Conservation (phyloP, 2,329 filamentous ascomycete genomes). For the Teratosphaeria gauchensis region DNA sequence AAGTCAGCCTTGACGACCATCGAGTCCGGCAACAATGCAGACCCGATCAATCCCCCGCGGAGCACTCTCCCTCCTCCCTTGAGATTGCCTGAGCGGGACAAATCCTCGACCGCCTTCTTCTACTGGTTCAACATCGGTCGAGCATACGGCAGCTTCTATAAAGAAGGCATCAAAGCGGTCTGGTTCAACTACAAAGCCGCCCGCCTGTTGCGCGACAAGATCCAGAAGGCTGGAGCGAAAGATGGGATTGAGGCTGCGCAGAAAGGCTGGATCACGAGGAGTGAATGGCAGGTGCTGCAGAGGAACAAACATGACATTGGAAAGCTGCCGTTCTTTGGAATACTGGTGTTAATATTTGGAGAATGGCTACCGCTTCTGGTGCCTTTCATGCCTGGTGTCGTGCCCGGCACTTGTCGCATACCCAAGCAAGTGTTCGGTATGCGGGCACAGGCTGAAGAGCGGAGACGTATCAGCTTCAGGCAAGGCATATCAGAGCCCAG, state of each 20-base stretch:
- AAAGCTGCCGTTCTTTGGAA: slow-evolving; percentile 67
- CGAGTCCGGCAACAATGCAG: slow-evolving; percentile 32
- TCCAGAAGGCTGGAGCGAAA: slow-evolving; percentile 22
- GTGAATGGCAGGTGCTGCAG: slow-evolving; percentile 59
- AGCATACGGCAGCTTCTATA: slow-evolving; percentile 79
- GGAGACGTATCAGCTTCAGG: slow-evolving; percentile 43
- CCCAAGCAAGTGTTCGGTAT: slow-evolving; percentile 62
- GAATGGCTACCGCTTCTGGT: slow-evolving; percentile 81
- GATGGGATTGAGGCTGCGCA: slow-evolving; percentile 5
- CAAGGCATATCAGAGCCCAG: slow-evolving; percentile 58
- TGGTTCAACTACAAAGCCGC: slow-evolving; percentile 52
- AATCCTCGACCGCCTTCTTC: slow-evolving; percentile 35
- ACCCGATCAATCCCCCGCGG: slow-evolving; percentile 57
- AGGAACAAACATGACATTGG: slow-evolving; percentile 62
- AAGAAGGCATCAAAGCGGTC: slow-evolving; percentile 67
- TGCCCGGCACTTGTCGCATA: slow-evolving; percentile 75
- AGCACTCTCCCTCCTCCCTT: slow-evolving; percentile 66
- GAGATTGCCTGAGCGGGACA: slow-evolving; percentile 47
- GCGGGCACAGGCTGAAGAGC: slow-evolving; percentile 43
- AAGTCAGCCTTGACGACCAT: slow-evolving; percentile 5
- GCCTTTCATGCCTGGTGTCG: slow-evolving; percentile 57
- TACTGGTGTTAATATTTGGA: slow-evolving; percentile 68
- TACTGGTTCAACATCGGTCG: slow-evolving; percentile 58
- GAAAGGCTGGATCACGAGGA: slow-evolving; percentile 42
- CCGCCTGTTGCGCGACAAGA: slow-evolving; percentile 36